Conservation (phyloP, 2,329 filamentous ascomycete genomes). For the Xenoacremonium recifei region DNA sequence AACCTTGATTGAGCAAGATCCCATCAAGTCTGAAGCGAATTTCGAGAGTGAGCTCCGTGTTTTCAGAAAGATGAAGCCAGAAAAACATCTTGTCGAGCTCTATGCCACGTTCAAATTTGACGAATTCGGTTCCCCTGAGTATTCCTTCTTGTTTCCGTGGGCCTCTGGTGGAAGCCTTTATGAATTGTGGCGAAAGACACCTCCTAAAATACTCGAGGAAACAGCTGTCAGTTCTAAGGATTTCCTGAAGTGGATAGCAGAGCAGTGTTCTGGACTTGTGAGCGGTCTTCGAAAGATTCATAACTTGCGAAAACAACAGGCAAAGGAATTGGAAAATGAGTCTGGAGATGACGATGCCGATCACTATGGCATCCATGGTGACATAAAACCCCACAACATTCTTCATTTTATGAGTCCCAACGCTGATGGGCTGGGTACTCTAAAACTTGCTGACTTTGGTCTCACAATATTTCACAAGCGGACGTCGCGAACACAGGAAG, state of each 20-base stretch:
- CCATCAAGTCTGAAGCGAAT: background rate
- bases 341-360: conserved; percentile 1
- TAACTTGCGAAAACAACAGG: background rate
- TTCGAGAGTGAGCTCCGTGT: background rate
- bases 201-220: background rate
- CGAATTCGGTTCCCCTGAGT: background rate
- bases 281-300: conserved; percentile 1
- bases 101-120: conserved; percentile 6
- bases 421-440: background rate
- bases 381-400: conserved; percentile 18
- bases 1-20: background rate
- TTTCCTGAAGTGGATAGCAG: conserved; percentile 3
- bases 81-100: conserved; percentile 6
- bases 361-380: conserved; percentile 10
- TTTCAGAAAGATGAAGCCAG: conserved; percentile 3
- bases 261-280: conserved; percentile 1
- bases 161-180: conserved; percentile 6
- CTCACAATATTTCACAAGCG: conserved; percentile 1
- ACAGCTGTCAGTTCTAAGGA: background rate
- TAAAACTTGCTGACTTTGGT: conserved; percentile 12
- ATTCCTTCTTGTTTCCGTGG: conserved; percentile 14
- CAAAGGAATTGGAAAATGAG: background rate
- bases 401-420: conserved; percentile 4
- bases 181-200: background rate
- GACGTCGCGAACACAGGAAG: background rate